Conservation (phyloP, 257 asterid genomes). For the Ehretia macrophylla region DNA sequence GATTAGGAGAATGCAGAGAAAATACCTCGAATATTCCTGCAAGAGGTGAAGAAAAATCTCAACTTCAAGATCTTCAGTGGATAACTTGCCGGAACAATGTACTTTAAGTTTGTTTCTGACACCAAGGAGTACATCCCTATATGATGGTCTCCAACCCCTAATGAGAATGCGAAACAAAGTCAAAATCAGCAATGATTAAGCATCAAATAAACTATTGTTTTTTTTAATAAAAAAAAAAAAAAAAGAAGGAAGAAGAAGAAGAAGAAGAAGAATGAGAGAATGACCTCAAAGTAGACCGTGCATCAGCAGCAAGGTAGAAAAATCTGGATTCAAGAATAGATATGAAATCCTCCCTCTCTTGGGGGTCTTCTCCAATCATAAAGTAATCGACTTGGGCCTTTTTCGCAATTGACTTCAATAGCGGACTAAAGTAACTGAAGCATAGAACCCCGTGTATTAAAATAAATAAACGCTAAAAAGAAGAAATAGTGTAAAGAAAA, state of each 20-base stretch:
- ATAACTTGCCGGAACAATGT: constrained; percentile 76
- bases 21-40: constrained; percentile 77
- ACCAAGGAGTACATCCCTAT: constrained; percentile 73
- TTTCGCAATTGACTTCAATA: constrained; percentile 71
- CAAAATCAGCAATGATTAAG: constrained; percentile 1
- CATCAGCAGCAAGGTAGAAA: constrained; percentile 96
- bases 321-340: constrained; percentile 82
- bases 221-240: too few relatives aligned
- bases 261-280: constrained; percentile 15
- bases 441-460: too few relatives aligned
- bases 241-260: not conserved
- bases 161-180: constrained; percentile 11
- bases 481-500: not conserved
- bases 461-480: too few relatives aligned
- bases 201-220: too few relatives aligned
- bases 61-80: constrained; percentile 77
- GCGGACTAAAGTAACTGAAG: constrained; percentile 90
- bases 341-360: constrained; percentile 81
- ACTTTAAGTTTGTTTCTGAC: constrained; percentile 62
- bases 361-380: constrained; percentile 73
- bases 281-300: constrained; percentile 82
- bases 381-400: constrained; percentile 55
- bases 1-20: not conserved
- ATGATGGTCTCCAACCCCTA: constrained; percentile 98
- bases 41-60: constrained; percentile 92